These are phyloP conservation scores for Vaccinium macrocarpon DNA, from an alignment of 148 eudicot species.

Conservation along the genomic window DNA sequence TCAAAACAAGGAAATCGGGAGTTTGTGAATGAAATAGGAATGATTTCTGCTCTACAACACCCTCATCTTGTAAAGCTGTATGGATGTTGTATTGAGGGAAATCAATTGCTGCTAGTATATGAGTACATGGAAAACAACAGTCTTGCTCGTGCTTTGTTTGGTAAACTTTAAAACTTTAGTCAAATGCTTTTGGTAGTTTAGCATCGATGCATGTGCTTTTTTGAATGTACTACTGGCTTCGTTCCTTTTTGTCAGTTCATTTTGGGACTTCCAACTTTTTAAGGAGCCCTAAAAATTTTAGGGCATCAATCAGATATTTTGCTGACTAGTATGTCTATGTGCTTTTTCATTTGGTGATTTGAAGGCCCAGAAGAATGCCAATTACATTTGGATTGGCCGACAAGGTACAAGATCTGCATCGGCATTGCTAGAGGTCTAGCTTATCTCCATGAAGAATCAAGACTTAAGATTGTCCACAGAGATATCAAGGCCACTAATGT, in stretches of 20 bases:
- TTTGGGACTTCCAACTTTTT: background rate
- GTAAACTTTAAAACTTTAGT: slow-evolving; percentile 17
- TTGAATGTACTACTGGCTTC: background rate
- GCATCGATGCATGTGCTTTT: background rate
- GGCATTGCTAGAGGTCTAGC: slow-evolving; percentile 47
- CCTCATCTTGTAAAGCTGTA: slow-evolving; percentile 38
- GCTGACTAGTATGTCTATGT: background rate
- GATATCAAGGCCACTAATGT: slow-evolving; percentile 57
- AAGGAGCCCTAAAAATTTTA: background rate
- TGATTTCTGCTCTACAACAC: slow-evolving; percentile 31
- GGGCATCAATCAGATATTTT: no score
- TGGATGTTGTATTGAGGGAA: slow-evolving; percentile 46
- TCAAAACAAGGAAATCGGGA: slow-evolving; percentile 5
- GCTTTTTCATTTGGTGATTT: background rate
- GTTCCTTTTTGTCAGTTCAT: background rate
- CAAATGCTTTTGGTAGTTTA: background rate
- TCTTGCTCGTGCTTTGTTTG: slow-evolving; percentile 45
- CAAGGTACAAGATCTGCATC: slow-evolving; percentile 36
- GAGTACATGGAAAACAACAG: slow-evolving; percentile 43
- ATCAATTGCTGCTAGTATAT: slow-evolving; percentile 29
- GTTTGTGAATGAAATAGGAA: slow-evolving; percentile 1
- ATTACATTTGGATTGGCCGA: slow-evolving; percentile 38
- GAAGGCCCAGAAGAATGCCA: slow-evolving; percentile 32
- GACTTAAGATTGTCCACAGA: slow-evolving; percentile 52
- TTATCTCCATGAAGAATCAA: slow-evolving; percentile 50